Evolutionary conservation across 352 stramenopile species (phyloP), one percentile per base, ranked within the genome.

Genomic region (Pythium dissotocum): DNA sequence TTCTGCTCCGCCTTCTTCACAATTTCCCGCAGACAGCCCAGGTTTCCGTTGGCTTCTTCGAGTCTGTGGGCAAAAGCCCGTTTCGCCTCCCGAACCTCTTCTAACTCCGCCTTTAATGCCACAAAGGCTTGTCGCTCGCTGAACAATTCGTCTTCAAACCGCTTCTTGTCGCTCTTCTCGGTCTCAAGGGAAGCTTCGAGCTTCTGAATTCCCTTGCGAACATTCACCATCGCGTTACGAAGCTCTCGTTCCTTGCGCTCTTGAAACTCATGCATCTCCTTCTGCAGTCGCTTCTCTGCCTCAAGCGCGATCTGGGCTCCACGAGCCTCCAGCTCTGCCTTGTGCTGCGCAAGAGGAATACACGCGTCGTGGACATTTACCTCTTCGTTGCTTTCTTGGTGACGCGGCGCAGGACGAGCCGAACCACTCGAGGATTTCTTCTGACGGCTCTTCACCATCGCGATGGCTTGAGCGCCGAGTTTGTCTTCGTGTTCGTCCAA

Each of bases 131-230:
- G 72, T 0, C 82, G 78, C 36, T 89, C 82, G 21, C 52, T 79
- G 26, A 80, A 52, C 9, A 89, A 42, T 35, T 90, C 77, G 53
- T 82, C 76, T 49, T 91, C 84, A 40, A 85, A 21, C 0, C 69
- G 67, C 58, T 87, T 88, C 51, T 78, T 84, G 5, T 90, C 76
- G 10, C 53, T 72, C 48, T 74, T 81, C 18, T 83, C 66, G 10
- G 83, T 67, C 1, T 91, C 77, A 0, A 89, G 61, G 4, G 75
- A 76, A 0, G 72, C 30, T 42, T 91, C 85, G 16, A 93, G 69
- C 59, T 90, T 93, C 21, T 88, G 82, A 57, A 91, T 91, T 0
- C 82, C 83, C 53, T 85, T 89, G 12, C 85, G 75, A 36, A 93
- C 78, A 46, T 88, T 93, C 4, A 87, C 81, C 82, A 93, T 90